Percentiles rank a stretch among this genome's conserved stretches.
phyloP scores from a whole-genome alignment of 2,329 filamentous ascomycete species.

The Penicillium paneum region DNA sequence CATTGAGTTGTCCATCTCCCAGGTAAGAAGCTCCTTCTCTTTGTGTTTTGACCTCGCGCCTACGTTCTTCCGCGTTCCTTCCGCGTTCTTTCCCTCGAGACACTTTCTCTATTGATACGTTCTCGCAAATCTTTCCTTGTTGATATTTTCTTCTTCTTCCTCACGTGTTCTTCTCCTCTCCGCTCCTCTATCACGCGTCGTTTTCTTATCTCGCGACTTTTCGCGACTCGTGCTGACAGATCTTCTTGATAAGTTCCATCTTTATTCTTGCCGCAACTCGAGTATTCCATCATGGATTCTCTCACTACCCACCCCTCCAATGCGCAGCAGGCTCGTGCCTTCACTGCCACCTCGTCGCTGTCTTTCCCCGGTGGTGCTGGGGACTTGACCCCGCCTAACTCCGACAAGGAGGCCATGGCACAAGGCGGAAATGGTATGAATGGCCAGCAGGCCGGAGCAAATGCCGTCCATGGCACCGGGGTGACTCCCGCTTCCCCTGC shows the following conservation, averaged over 20 bases:
- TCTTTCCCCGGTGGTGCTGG: conserved; percentile 83
- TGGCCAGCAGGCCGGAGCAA: conserved; percentile 56
- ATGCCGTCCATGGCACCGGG: conserved; percentile 66
- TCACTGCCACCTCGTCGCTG: conserved; percentile 86
- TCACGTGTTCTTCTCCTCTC: neutral
- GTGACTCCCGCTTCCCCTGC: conserved; percentile 80
- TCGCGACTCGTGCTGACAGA: neutral
- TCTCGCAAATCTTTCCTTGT: neutral
- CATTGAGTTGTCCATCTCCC: conserved; percentile 99
- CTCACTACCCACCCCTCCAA: conserved; percentile 89
- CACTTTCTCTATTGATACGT: neutral
- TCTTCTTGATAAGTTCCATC: neutral
- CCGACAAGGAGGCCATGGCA: conserved; percentile 60
- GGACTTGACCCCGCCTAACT: conserved; percentile 77
- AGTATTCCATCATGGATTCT: conserved; percentile 67
- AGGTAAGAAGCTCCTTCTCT: conserved; percentile 43
- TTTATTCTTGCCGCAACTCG: conserved; percentile 8
- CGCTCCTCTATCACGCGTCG: neutral
- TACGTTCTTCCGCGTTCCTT: neutral
- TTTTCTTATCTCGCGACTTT: neutral
- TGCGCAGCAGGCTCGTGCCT: conserved; percentile 90
- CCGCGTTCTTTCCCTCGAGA: neutral
- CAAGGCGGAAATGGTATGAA: conserved; percentile 50
- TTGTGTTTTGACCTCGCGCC: neutral
- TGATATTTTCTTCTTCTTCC: neutral